phyloP scores from a whole-genome alignment of 495 filamentous ascomycete genomes.

The Podospora conica region DNA sequence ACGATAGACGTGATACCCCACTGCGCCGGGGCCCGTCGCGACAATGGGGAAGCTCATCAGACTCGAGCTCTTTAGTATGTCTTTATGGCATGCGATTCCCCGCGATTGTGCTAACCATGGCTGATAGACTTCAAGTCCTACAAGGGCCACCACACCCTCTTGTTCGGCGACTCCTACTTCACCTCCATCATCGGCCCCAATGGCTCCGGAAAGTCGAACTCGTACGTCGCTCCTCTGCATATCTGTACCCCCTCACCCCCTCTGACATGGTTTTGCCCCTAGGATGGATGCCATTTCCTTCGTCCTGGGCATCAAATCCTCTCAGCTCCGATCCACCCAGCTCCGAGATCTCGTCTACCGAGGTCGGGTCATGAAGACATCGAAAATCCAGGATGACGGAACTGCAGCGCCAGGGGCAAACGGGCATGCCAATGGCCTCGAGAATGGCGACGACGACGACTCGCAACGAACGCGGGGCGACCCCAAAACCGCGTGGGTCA shows the following conservation, averaged over 20 bases:
- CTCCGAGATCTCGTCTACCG: conserved; percentile 94
- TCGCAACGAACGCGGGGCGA: conserved; percentile 57
- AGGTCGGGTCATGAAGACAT: conserved; percentile 84
- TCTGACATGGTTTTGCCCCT: conserved; percentile 3
- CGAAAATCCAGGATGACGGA: conserved; percentile 83
- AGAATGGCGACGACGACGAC: conserved; percentile 50
- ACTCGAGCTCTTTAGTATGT: conserved; percentile 88
- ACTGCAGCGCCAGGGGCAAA: conserved; percentile 55
- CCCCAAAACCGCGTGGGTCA: conserved; percentile 93
- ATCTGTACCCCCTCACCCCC: not conserved
- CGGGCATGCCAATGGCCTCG: conserved; percentile 48
- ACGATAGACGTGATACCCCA: conserved; percentile 14
- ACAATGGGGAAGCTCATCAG: conserved; percentile 79
- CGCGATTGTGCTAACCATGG: conserved; percentile 11
- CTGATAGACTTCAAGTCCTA: conserved; percentile 95
- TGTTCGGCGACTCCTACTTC: conserved; percentile 98
- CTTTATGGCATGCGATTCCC: not conserved
- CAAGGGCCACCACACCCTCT: conserved; percentile 84
- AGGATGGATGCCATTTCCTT: conserved; percentile 99
- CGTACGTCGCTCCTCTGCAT: conserved; percentile 51
- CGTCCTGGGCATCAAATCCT: conserved; percentile 96
- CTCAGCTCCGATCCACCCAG: conserved; percentile 90
- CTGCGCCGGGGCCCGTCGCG: conserved; percentile 19
- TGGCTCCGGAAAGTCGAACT: conserved; percentile 99
- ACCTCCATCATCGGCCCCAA: conserved; percentile 99